phyloP scores from a whole-genome alignment of 2,329 filamentous ascomycete species.

The Colletotrichum kahawae region DNA sequence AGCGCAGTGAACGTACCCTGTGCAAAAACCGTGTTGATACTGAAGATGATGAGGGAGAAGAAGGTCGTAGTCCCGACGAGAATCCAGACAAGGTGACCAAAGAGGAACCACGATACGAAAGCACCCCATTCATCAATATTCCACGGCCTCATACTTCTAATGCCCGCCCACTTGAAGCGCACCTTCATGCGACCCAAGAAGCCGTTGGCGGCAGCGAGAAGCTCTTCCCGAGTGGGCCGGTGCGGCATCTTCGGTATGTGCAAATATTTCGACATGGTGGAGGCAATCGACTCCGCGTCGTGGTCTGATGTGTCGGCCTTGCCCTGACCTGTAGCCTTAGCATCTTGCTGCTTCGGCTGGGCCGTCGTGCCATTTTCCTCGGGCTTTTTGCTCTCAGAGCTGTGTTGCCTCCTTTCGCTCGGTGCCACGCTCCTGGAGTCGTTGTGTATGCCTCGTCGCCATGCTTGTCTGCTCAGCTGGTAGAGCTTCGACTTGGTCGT shows the following conservation, averaged over 20 bases:
- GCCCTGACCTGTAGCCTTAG: slow-evolving; percentile 16
- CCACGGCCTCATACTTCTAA: slow-evolving; percentile 90
- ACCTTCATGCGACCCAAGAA: slow-evolving; percentile 92
- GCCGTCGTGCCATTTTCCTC: slow-evolving; percentile 14
- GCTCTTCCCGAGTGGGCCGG: slow-evolving; percentile 89
- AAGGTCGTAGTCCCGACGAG: slow-evolving; percentile 98
- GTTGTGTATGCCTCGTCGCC: slow-evolving; percentile 37
- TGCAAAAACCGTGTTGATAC: slow-evolving; percentile 95
- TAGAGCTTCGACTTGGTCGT: slow-evolving; percentile 35
- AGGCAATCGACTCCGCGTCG: slow-evolving; percentile 48
- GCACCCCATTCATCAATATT: slow-evolving; percentile 96
- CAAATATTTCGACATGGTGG: slow-evolving; percentile 64
- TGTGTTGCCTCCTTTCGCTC: slow-evolving; percentile 34
- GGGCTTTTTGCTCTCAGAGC: slow-evolving; percentile 29
- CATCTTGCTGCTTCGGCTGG: neutral
- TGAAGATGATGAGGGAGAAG: slow-evolving; percentile 87
- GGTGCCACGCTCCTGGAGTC: slow-evolving; percentile 26
- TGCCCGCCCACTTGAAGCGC: slow-evolving; percentile 97
- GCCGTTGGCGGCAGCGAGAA: slow-evolving; percentile 87
- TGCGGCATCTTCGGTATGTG: slow-evolving; percentile 76
- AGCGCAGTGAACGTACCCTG: slow-evolving; percentile 65
- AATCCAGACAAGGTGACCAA: slow-evolving; percentile 94
- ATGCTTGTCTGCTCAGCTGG: slow-evolving; percentile 41
- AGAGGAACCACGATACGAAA: slow-evolving; percentile 90
- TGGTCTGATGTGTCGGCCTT: slow-evolving; percentile 25